Conservation (phyloP, 768 basidiomycete genomes). For the Suillus sp. region DNA sequence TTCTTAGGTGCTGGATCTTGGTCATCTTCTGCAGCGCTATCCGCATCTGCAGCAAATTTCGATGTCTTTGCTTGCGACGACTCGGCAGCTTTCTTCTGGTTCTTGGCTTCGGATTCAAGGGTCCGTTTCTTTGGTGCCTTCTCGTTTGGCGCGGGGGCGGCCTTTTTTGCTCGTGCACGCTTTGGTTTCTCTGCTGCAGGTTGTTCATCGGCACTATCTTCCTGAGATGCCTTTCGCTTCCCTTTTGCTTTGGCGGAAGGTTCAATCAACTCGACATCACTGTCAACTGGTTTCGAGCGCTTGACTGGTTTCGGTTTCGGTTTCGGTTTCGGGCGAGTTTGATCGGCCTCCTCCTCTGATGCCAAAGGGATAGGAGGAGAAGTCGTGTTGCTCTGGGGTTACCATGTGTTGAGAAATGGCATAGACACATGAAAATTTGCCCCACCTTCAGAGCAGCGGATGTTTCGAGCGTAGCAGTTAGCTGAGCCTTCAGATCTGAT, state of each 20-base stretch:
- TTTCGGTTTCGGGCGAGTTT: constrained; percentile 27
- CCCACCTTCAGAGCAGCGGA: constrained; percentile 17
- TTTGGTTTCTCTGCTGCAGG: constrained; percentile 30
- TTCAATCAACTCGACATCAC: constrained; percentile 36
- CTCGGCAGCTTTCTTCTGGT: constrained; percentile 19
- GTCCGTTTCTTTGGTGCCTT: constrained; percentile 22
- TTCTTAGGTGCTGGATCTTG: constrained; percentile 48
- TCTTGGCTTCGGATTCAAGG: constrained; percentile 20
- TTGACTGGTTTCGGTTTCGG: constrained; percentile 18
- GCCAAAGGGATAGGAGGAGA: not conserved
- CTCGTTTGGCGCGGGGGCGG: constrained; percentile 18
- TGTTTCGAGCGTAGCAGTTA: constrained; percentile 38
- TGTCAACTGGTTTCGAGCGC: constrained; percentile 24
- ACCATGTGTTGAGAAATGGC: not conserved
- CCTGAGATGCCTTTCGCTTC: constrained; percentile 39
- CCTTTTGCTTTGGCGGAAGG: constrained; percentile 35
- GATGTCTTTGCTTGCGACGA: constrained; percentile 22
- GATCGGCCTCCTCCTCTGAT: constrained; percentile 7
- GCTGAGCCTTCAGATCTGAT: constrained; percentile 45
- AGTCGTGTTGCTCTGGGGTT: constrained; percentile 10
- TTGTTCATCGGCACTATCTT: constrained; percentile 23
- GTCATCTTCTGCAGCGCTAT: constrained; percentile 21
- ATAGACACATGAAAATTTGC: not conserved
- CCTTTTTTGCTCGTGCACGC: constrained; percentile 27
- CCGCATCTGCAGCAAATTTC: constrained; percentile 20